Evolutionary conservation across 805 yeast species (phyloP), one percentile per base, ranked within the genome.

Genomic region (Candida broadrunensis): DNA sequence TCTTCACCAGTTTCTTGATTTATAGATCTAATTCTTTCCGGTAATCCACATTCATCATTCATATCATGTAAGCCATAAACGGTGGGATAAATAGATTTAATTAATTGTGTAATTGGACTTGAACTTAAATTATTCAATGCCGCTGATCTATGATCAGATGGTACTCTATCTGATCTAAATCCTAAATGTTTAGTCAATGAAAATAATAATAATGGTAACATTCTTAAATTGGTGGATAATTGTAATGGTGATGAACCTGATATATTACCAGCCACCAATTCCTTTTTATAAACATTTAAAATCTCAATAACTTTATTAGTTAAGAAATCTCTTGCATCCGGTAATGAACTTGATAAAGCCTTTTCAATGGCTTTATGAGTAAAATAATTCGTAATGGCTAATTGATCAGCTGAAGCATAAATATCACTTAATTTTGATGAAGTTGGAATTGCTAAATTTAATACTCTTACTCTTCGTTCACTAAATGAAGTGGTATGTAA

Each of bases 391-490:
- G 91, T 74, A 48, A 93, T 78, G n/a, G 99, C 96, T 61, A 88
- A 73, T 69, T 93, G 99, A 66, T 93, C 99, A 17, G 97, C 98
- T 37, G 95, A 84, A 3, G 98, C 98, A 66, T 81, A 93, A 16
- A 93, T 76, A 54, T 89, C 96, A 38, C 78, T 73, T 45, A 91
- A 64, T 51, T 82, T 83, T 39, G 79, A 69, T 1, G 95, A 83
- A 1, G 95, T 87, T 47, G 99, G 99, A 43, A 93, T 61, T 5
- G 93, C 91, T 58, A 88, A 64, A 33, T 95, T 93, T 66, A 88
- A 75, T 43, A 90, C 96, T 54, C 99, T 77, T 51, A 93, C 88
- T 63, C 98, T 81, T 67, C 99, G 83, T 70, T 91, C 96, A 40
- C 97, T 97, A 49, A 72, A 76, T 57, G 84, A 80, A 4, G 96